Conservation (phyloP, 2,329 filamentous ascomycete genomes). For the Berkeleyomyces rouxiae region DNA sequence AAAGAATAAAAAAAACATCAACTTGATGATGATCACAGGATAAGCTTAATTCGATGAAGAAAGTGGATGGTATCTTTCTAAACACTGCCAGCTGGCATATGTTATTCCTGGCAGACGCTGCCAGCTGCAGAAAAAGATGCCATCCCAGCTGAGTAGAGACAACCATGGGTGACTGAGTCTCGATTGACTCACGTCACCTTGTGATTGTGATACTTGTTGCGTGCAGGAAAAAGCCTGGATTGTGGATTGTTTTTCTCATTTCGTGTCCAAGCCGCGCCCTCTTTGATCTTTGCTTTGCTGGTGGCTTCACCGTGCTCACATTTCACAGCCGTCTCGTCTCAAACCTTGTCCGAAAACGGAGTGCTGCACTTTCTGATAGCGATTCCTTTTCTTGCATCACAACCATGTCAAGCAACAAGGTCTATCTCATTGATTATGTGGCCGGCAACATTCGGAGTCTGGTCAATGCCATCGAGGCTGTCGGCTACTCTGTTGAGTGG, state of each 20-base stretch:
- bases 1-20: neutral
- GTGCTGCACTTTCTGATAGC: neutral
- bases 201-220: neutral
- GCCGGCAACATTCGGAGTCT: slow-evolving; percentile 92
- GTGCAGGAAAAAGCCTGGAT: neutral
- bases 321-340: neutral
- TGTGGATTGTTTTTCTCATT: neutral
- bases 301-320: neutral
- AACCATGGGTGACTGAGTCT: neutral
- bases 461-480: slow-evolving; percentile 92
- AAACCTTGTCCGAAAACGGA: slow-evolving; percentile 10
- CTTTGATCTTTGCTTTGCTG: no score
- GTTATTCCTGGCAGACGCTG: neutral
- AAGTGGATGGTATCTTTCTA: neutral
- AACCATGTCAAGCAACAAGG: slow-evolving; percentile 48
- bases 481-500: slow-evolving; percentile 89
- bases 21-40: neutral
- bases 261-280: neutral
- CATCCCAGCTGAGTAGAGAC: neutral
- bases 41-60: neutral
- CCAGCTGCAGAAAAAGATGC: neutral
- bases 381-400: neutral
- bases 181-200: neutral
- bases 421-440: slow-evolving; percentile 73
- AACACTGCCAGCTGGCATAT: neutral